Evolutionary conservation across 2,329 filamentous ascomycete genomes (phyloP).

Genomic region (Didymella glomerata): DNA sequence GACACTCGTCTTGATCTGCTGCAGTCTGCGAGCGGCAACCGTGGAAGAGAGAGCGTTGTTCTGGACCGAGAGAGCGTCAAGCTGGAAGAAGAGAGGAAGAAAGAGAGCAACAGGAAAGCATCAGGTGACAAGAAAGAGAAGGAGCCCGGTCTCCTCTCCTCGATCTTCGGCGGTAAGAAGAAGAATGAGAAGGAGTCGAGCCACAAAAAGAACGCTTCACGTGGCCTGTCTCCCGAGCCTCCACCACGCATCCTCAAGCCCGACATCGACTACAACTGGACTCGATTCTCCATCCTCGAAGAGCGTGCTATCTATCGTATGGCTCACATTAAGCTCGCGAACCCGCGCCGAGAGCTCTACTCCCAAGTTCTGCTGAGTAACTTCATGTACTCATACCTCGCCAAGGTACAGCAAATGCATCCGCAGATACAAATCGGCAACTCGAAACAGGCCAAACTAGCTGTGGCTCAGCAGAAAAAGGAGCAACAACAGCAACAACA

Average conservation of each 20-base stretch:
- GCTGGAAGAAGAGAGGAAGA: conserved; percentile 82
- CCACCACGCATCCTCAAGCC: conserved; percentile 75
- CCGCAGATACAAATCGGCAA: conserved; percentile 92
- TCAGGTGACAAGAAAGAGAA: conserved; percentile 85
- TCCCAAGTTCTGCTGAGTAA: conserved; percentile 97
- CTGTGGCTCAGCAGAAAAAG: conserved; percentile 59
- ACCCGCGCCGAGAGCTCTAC: conserved; percentile 87
- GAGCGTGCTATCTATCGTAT: conserved; percentile 98
- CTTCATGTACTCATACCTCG: conserved; percentile 99
- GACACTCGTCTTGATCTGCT: conserved; percentile 85
- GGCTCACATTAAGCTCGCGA: conserved; percentile 99
- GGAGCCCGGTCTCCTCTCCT: conserved; percentile 85
- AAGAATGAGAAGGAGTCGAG: conserved; percentile 78
- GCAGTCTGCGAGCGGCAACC: conserved; percentile 72
- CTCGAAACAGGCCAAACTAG: conserved; percentile 73
- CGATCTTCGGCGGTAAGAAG: conserved; percentile 90
- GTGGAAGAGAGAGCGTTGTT: conserved; percentile 81
- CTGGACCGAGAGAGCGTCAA: conserved; percentile 80
- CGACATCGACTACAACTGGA: conserved; percentile 96
- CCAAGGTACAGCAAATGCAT: conserved; percentile 98
- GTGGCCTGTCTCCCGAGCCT: conserved; percentile 80
- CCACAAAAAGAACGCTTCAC: conserved; percentile 75
- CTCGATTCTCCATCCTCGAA: conserved; percentile 91
- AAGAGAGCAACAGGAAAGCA: conserved; percentile 77
- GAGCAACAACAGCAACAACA: conserved; percentile 52